Evolutionary conservation across 2,329 filamentous ascomycete genomes (phyloP), one percentile per base, ranked within the genome.

Genomic region (Xylaria sp.): DNA sequence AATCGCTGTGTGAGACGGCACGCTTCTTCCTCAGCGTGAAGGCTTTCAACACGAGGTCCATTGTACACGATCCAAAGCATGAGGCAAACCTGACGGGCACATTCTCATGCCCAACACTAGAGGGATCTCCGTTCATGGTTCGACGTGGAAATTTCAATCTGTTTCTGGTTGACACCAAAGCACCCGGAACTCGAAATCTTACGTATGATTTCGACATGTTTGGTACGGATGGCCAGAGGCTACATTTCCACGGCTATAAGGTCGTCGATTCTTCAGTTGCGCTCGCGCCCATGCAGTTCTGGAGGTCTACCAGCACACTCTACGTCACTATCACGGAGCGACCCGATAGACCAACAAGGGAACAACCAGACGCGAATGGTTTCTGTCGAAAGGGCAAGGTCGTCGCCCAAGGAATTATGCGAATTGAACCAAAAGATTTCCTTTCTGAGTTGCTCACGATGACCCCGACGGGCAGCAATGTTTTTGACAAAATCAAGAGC

Each of bases 211-310:
- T 88, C 62, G 83, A 85, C 66, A 83, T 90, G 80, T 77, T 77
- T 25, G 83, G 84, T 4, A 77, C 81, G 3, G 76, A 84, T 61
- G 84, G 83, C 13, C 75, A 78, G 44, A 76, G 75, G 48, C 80
- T 87, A 46, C 82, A 84, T 60, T 86, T 90, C 70, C 80, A 87
- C 62, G 87, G 86, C 0, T 86, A 83, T 74, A 89, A 89, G 72
- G 78, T 85, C 1, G 80, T 89, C 41, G 83, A 88, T 71, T 82
- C 86, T 3, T 84, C 83, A 0, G 83, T 86, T 0, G 84, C 86
- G 1, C 77, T 89, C 33, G 81, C 82, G 1, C 81, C 83, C 1
- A 67, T 77, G 40, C 78, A 83, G 63, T 85, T 90, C 60, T 89
- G 86, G 87, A 78, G 77, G 49, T 83, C 86, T 2, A 87, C 86